Conservation (phyloP, 2,329 filamentous ascomycete species). For the Tolypocladium nubicola region DNA sequence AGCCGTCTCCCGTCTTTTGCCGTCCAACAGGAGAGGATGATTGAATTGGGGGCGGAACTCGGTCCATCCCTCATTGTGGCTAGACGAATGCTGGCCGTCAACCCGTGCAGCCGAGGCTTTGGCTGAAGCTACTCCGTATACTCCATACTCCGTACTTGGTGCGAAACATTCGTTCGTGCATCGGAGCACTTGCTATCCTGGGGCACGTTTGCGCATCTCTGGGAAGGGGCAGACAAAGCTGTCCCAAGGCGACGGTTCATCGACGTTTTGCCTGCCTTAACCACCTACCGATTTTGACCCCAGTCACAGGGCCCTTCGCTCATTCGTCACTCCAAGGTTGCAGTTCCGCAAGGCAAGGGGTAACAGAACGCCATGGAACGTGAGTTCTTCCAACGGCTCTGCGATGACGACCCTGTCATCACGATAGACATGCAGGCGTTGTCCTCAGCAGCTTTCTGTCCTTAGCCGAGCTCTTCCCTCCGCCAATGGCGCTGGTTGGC, state of each 20-base stretch:
- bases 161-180: not conserved
- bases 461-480: not conserved
- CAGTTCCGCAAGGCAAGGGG: not conserved
- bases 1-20: too few relatives aligned
- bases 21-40: too few relatives aligned
- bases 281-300: not conserved
- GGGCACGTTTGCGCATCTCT: not conserved
- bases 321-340: not conserved
- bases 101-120: not conserved
- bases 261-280: not conserved
- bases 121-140: not conserved
- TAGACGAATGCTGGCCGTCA: not conserved
- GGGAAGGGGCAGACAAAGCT: not conserved
- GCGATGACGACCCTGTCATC: not conserved
- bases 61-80: not conserved
- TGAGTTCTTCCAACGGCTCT: not conserved
- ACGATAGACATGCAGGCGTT: not conserved
- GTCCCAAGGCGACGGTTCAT: not conserved
- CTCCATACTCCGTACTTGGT: not conserved
- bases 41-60: too few relatives aligned
- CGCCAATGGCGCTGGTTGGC: not conserved
- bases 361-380: not conserved
- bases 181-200: not conserved
- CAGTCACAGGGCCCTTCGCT: not conserved
- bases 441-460: not conserved